Evolutionary conservation across 768 basidiomycete genomes (phyloP).

Genomic region (Serendipita sp.): DNA sequence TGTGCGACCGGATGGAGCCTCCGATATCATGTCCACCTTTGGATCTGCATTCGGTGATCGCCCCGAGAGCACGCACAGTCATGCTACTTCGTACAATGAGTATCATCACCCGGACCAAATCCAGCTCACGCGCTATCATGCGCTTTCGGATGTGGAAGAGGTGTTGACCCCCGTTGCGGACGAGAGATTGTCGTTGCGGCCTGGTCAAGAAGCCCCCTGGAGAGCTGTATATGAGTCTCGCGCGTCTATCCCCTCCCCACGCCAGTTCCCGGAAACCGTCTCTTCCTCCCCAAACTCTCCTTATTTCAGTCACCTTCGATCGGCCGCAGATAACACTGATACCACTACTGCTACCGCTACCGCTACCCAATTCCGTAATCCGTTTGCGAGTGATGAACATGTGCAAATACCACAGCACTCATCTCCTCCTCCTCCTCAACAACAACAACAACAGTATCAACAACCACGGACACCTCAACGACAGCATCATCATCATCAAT

Average conservation of each 20-base stretch:
- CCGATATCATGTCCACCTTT: background rate
- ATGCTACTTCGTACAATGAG: background rate
- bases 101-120: background rate
- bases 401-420: background rate
- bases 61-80: background rate
- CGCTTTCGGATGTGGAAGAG: constrained; percentile 2
- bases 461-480: too few species aligned
- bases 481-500: too few species aligned
- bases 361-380: background rate
- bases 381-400: background rate
- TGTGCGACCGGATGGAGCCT: background rate
- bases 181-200: background rate
- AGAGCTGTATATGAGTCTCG: background rate
- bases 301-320: background rate
- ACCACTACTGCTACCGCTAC: background rate
- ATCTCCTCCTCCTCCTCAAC: background rate
- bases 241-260: background rate
- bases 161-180: background rate
- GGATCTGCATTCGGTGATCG: background rate
- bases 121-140: background rate
- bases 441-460: background rate
- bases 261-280: background rate
- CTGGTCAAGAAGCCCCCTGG: background rate
- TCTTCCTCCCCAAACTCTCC: background rate
- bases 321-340: background rate